These are phyloP conservation scores for Davidsoniella virescens DNA, from an alignment of 2,329 filamentous ascomycete species.

Conservation along the genomic window DNA sequence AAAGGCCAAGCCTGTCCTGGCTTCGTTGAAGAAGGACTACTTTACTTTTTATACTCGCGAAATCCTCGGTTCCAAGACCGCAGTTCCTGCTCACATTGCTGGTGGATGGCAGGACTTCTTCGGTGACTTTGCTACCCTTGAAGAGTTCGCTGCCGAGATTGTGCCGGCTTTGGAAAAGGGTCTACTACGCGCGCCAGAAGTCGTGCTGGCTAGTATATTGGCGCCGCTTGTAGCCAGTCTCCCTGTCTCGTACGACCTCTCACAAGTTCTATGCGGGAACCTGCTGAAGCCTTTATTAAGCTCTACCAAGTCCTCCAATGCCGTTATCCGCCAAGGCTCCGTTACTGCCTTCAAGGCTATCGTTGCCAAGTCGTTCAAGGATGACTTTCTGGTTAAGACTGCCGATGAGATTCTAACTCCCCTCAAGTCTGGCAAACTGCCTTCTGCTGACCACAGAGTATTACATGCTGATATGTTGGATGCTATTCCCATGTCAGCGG, in stretches of 20 bases:
- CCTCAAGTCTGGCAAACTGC: conserved; percentile 68
- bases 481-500: conserved; percentile 40
- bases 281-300: conserved; percentile 78
- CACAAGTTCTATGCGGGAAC: conserved; percentile 51
- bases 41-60: conserved; percentile 75
- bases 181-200: conserved; percentile 74
- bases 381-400: conserved; percentile 45
- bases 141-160: conserved; percentile 61
- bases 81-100: conserved; percentile 55
- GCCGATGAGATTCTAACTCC: conserved; percentile 64
- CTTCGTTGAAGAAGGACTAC: conserved; percentile 50
- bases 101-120: conserved; percentile 72
- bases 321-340: conserved; percentile 57
- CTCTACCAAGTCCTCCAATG: conserved; percentile 81
- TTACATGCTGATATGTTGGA: conserved; percentile 69
- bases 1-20: conserved; percentile 42
- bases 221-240: conserved; percentile 56
- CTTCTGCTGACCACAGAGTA: conserved; percentile 69
- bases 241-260: conserved; percentile 57
- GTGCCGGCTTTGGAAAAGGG: conserved; percentile 77
- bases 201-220: conserved; percentile 67
- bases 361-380: conserved; percentile 43
- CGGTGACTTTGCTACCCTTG: conserved; percentile 49
- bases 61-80: conserved; percentile 60
- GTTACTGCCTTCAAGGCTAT: conserved; percentile 57